Base-by-base conservation (phyloP, 208 protist genomes). In the Leishmania turanica region DNA sequence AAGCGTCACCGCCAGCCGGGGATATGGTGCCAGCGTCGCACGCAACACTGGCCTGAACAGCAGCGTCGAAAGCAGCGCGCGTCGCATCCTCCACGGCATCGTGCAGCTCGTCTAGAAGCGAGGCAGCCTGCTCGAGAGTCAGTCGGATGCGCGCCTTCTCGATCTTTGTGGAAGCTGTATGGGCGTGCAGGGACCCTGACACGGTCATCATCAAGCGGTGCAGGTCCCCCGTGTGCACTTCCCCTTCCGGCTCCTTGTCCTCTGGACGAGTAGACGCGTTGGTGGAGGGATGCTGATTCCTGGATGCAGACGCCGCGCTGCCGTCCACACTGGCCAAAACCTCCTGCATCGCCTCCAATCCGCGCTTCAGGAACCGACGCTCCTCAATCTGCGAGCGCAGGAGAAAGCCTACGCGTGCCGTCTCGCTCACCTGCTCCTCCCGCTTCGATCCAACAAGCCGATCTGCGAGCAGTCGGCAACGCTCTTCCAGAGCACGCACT, bases 371-470 rank as follows among this genome's bases (percentile, higher is more conserved):
- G 79, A 93, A 93, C 68, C 83, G 84, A 27, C 91, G 89, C 86
- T 96, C 92, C 84, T 93, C 91, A 75, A 91, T 87, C 79, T 96
- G 92, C 17, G 88, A 85, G 53, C 91, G 89, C 21, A 94, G 84
- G 5, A 96, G 86, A 84, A 94, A 93, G 51, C 85, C 75, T 64
- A 94, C 85, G 76, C 90, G 90, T 6, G 88, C 78, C n/a, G 85
- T 88, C 79, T 96, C 87, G 60, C 88, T 86, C 42, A 90, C 68
- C 81, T 96, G 90, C 24, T 81, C 75, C 58, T 91, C 92, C 47
- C 90, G 85, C 69, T 91, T 87, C 0, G 78, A 65, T 21, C 79
- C 53, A 17, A 93, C 69, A 27, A 96, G 79, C 6, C 92, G 88
- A 21, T 89, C 88, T 1, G 92, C 90, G 15, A 96, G 77, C 0